Conservation (phyloP, 129 eudicot species). For the Helichrysum umbraculigerum region DNA sequence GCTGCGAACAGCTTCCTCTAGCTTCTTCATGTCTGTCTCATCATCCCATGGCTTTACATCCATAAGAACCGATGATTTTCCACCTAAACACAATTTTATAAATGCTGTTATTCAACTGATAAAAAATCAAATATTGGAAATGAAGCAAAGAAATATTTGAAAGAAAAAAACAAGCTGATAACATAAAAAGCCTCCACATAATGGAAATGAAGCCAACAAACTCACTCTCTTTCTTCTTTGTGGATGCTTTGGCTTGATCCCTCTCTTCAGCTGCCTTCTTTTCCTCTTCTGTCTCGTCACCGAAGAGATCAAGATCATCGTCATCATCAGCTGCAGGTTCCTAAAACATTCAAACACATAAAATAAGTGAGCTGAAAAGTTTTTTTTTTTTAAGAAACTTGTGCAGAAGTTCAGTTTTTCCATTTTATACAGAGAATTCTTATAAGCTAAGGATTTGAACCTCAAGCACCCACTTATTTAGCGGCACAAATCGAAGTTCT, state of each 20-base stretch:
- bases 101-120: neutral
- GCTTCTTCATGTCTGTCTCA: conserved; percentile 95
- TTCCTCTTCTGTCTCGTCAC: conserved; percentile 97
- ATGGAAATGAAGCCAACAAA: neutral
- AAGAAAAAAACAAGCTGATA: neutral
- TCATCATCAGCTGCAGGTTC: conserved; percentile 78
- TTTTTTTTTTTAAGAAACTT: neutral
- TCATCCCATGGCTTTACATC: conserved; percentile 98
- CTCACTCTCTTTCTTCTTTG: conserved; percentile 98
- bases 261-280: conserved; percentile 88
- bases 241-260: conserved; percentile 70
- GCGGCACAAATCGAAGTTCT: neutral
- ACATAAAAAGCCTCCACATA: neutral
- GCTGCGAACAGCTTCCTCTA: conserved; percentile 90
- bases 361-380: neutral
- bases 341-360: conserved; percentile 35
- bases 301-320: conserved; percentile 94
- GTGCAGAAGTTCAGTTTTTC: too few species aligned
- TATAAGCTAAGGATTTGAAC: too few species aligned
- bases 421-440: too few species aligned
- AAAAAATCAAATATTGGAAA: neutral
- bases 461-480: neutral
- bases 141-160: neutral
- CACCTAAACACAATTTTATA: conserved; percentile 51
- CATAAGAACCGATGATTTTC: conserved; percentile 91